Base-by-base conservation (phyloP, 2,329 filamentous ascomycete genomes). In the Exophiala calicioides region DNA sequence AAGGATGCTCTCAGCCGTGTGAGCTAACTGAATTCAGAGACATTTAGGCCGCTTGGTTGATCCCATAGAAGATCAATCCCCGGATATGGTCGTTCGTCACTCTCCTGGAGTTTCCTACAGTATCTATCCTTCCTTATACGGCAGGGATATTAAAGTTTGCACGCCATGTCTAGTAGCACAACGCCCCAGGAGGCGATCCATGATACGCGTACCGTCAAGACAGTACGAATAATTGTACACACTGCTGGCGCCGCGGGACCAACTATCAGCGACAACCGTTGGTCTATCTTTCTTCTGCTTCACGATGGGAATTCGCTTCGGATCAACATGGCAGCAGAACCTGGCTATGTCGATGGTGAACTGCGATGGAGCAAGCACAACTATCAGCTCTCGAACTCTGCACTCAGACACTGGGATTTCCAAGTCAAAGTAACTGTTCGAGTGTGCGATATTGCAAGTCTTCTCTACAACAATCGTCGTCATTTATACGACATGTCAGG, bases 401-500 rank as follows among this genome's bases (percentile, higher is more conserved):
- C 40, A 44, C 5, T 34, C 7, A 44, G 30, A 26, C 31, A 44
- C 40, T 34, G 40, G 40, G 29, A 23, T 18, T 44, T 44, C 31
- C 7, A 42, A 19, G 39, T 42, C 26, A 4, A 32, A 42, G 15
- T 3, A 42, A 5, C 24, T n/a, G 27, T 42, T 31, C 39, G 39
- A 19, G 39, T 42, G 21, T 32, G 39, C 27, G 39, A 42, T 20
- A 31, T 32, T 31, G 39, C 39, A 5, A 42, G 26, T 31, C 39
- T 42, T 33, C 39, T 32, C 8, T 42, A 42, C 16, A 4, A 16
- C n/a, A 3, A 31, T 4, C 4, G 26, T 24, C 49, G 38, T 26
- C 37, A 52, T 29, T 47, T 37, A 39, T 52, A 49, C 31, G 27
- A 49, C 39, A 49, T 49, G 39, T 52, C 49, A 27, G 45, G 49